Base-by-base conservation (phyloP, 108 stramenopile species). In the Mayamaea pseudoterrestris region DNA sequence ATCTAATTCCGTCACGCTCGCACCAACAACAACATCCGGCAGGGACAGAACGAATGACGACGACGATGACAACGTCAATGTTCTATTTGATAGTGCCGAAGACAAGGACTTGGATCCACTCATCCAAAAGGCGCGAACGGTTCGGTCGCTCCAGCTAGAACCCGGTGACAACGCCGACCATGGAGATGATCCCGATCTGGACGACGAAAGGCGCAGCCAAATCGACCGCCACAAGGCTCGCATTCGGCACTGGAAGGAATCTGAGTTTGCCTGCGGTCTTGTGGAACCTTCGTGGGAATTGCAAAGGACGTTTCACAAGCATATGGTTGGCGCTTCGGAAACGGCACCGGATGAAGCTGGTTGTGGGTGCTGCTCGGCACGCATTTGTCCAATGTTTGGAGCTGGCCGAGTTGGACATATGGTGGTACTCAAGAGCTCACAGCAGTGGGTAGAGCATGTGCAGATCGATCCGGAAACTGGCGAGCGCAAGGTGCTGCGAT, bases 321-420 rank as follows among this genome's bases (percentile, higher is more conserved):
- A 32, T 14, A 6, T 3, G 17, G 35, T 14, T 35, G 34, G 2
- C 31, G 34, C 48, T 0, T 44, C 30, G 6, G 45, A 42, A 79
- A 30, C 62, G 73, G 11, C 65, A 70, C 48, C 71, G 13, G 55
- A 66, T 21, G 55, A 62, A 35, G 67, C 67, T 39, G 75, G 78
- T 0, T 88, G 90, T 35, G 34, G 74, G 27, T 77, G 68, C 31
- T 62, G 79, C 27, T 79, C 76, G 31, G 80, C 71, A 0, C 18
- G 69, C 43, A 59, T 84, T 18, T 88, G 90, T 53, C 54, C 71
- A 23, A 44, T 57, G 7, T 41, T 81, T 20, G 80, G 83, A 24
- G 83, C 79, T 2, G 76, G 68, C 1, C 66, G 86, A 58, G 76
- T 93, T 27, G 90, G 90, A 6, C 83, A 93, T 46, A 93, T 93